Base-by-base conservation (phyloP, 2,329 filamentous ascomycete species). In the Chrysoporthe austroafricana region DNA sequence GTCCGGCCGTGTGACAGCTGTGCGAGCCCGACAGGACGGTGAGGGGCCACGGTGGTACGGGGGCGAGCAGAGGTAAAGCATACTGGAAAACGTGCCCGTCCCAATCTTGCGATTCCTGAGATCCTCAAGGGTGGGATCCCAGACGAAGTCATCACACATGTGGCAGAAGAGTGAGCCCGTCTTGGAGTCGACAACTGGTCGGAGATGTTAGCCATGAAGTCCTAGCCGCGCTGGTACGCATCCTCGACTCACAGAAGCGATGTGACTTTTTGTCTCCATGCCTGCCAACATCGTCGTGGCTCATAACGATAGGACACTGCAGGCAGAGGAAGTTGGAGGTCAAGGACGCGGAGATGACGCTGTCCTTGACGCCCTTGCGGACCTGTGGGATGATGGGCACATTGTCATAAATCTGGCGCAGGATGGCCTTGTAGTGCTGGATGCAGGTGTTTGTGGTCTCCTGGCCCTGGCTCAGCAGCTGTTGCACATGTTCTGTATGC, bases 101-200 rank as follows among this genome's bases (percentile, higher is more conserved):
- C 88, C 88, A 72, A 90, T 86, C 77, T 92, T 92, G 66, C 89
- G 85, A 54, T 92, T 80, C 69, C 92, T 86, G 66, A 94, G 85
- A 63, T 91, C 90, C 75, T 96, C 92, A 5, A 96, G 82, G 6
- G 90, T 91, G 6, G 91, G 91, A 73, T 96, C 92, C 84, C 92
- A 95, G 43, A 96, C 90, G 71, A 93, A 89, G 76, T 96, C 92
- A 75, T 91, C 87, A 76, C 92, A 96, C 76, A 93, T 89, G 71
- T 93, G 90, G 77, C 92, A 96, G 78, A 91, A 95, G 7, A 96
- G 81, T 62, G 88, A 85, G 50, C 92, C 92, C 72, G 86, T 90
- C 68, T 89, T 84, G 34, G 92, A 95, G 74, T 96, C 92, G 50
- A 94, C 90, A 75, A 91, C 91, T 94, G 72, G 26, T 65, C 71